Conservation (phyloP, 345 rosid genomes). For the Salix viminalis region DNA sequence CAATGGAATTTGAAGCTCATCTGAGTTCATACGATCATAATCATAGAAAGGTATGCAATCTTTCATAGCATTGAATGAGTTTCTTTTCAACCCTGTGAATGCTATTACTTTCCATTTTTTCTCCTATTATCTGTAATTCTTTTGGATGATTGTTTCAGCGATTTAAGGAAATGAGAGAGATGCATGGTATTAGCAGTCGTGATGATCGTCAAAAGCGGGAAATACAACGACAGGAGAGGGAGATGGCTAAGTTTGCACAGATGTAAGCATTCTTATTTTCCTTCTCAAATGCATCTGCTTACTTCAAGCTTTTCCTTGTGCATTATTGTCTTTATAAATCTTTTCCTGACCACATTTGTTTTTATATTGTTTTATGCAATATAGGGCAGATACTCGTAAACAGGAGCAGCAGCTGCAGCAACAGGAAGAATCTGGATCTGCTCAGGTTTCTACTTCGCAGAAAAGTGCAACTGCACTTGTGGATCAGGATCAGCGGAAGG, state of each 20-base stretch:
- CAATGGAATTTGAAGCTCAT: constrained; percentile 94
- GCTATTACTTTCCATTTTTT: background rate
- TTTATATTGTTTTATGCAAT: background rate
- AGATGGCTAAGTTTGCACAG: constrained; percentile 76
- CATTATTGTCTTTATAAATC: background rate
- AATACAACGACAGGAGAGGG: constrained; percentile 81
- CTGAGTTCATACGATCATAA: constrained; percentile 97
- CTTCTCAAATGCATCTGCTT: constrained; percentile 3
- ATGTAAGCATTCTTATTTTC: constrained; percentile 24
- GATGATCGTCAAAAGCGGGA: constrained; percentile 91
- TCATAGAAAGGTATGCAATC: constrained; percentile 74
- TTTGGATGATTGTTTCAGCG: constrained; percentile 45
- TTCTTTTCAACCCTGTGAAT: background rate
- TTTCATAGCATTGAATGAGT: background rate
- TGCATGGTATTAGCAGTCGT: constrained; percentile 81
- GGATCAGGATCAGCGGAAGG: constrained; percentile 76
- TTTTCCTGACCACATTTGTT: background rate
- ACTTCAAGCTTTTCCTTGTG: background rate
- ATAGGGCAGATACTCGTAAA: constrained; percentile 84
- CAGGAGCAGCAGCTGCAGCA: constrained; percentile 41
- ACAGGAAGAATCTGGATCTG: constrained; percentile 49
- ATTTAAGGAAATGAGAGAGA: constrained; percentile 93
- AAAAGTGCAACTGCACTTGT: constrained; percentile 42
- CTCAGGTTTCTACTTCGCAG: constrained; percentile 27
- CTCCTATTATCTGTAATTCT: background rate